Base-by-base conservation (phyloP, 2,329 filamentous ascomycete species). In the Aspergillus neotritici region DNA sequence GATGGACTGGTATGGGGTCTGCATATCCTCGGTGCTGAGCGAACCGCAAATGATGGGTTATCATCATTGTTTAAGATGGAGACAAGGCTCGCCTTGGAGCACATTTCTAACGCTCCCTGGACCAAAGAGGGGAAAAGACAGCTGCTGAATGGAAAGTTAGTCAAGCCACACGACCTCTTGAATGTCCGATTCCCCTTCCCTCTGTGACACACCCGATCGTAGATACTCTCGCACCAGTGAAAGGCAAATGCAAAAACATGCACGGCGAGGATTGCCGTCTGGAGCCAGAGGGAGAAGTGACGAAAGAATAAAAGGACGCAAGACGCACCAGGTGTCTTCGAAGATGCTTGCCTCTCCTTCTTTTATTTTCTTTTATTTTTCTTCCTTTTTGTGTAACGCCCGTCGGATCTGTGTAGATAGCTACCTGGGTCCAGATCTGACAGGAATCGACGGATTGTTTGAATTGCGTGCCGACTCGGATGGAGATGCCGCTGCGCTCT, bases 11-110 rank as follows among this genome's bases (percentile, higher is more conserved):
- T 55, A 32, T 51, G 55, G 10, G 51, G 52, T 38, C 47, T 51
- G 15, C 45, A 50, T 13, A 54, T 40, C 46, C 51, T 47, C 8
- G 55, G 52, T 13, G 57, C 53, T 25, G 64, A 65, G 37, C 66
- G 65, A 40, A 71, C 64, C 30, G 65, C 64, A 55, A 72, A 72
- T 17, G 69, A 69, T 34, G 69, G 69, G 45, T 69, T 65, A 49
- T 72, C 68, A 58, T 72, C 68, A 56, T 72, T 70, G 57, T 72
- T 72, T 46, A 72, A 50, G 50, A 72, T 72, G 25, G 69, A 72
- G 46, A 69, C 61, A 50, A 68, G 61, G 52, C 54, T 64, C 35
- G 63, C 47, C 48, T 51, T 60, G 50, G 60, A 57, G 44, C 54
- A 56, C 61, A 66, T 66, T 48, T 60, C 49, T 40, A 52, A 28